These are phyloP conservation scores for Exophiala sideris DNA, from an alignment of 2,329 filamentous ascomycete genomes.

Conservation along the genomic window DNA sequence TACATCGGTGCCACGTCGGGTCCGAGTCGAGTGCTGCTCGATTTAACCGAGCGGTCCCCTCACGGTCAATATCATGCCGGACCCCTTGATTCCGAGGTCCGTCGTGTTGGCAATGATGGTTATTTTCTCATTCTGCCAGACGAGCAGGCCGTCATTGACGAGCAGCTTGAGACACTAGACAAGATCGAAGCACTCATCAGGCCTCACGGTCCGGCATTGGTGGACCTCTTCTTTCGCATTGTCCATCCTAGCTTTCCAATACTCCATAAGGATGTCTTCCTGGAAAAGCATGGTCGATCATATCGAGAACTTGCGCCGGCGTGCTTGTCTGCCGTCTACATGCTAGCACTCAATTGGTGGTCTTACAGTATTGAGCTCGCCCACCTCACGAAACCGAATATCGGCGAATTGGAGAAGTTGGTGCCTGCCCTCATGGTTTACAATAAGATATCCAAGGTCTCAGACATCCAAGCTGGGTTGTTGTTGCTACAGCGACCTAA, in stretches of 20 bases:
- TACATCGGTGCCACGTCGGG: conserved; percentile 29
- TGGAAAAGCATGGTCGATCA: conserved; percentile 71
- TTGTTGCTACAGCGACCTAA: conserved; percentile 51
- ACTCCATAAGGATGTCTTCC: conserved; percentile 74
- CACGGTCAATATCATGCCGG: conserved; percentile 3
- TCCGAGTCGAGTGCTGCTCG: conserved; percentile 30
- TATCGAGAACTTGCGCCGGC: conserved; percentile 72
- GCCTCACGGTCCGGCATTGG: conserved; percentile 70
- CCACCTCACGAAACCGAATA: conserved; percentile 27
- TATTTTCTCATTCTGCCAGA: conserved; percentile 6
- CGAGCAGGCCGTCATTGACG: not conserved
- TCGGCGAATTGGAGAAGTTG: conserved; percentile 24
- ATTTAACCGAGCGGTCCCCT: not conserved
- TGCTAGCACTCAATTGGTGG: conserved; percentile 87
- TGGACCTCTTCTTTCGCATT: conserved; percentile 77
- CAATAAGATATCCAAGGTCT: conserved; percentile 51
- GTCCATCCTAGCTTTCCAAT: conserved; percentile 81
- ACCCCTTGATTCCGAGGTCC: not conserved
- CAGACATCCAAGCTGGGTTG: conserved; percentile 55
- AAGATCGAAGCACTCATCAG: conserved; percentile 68
- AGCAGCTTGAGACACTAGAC: conserved; percentile 27
- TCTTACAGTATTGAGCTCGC: conserved; percentile 50
- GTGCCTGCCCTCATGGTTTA: conserved; percentile 24
- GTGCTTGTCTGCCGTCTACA: conserved; percentile 75
- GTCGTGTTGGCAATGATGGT: conserved; percentile 5